A percentile compares a stretch with the other conserved stretches of the same genome.
These are phyloP conservation scores for Colletotrichum sidae DNA, from an alignment of 2,329 filamentous ascomycete species.

Conservation along the genomic window DNA sequence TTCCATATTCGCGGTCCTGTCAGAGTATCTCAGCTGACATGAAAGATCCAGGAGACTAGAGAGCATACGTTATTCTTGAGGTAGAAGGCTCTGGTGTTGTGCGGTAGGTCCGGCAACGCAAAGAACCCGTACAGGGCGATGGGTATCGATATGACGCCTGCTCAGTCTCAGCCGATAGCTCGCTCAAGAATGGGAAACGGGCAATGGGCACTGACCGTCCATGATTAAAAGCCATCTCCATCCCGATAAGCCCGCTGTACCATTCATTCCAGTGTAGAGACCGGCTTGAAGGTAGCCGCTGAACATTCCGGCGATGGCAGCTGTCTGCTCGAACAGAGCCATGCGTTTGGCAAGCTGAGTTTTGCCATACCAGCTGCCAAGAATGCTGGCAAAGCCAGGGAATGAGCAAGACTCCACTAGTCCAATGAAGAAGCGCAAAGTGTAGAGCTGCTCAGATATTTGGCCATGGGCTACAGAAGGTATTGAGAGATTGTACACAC, in stretches of 20 bases:
- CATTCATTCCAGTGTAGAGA: constrained; percentile 54
- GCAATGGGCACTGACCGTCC: constrained; percentile 42
- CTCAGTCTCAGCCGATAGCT: not conserved
- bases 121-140: constrained; percentile 40
- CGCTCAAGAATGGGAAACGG: not conserved
- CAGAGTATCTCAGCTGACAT: constrained; percentile 6
- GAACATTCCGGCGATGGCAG: constrained; percentile 66
- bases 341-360: constrained; percentile 60
- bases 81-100: constrained; percentile 37
- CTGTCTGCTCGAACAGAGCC: constrained; percentile 61
- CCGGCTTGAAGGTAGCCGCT: constrained; percentile 67
- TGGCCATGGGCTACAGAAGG: constrained; percentile 2
- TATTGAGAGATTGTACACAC: constrained; percentile 1
- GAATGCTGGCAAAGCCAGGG: constrained; percentile 44
- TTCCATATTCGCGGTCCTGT: constrained; percentile 36
- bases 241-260: constrained; percentile 45
- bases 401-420: constrained; percentile 51
- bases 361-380: constrained; percentile 56
- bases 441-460: constrained; percentile 48
- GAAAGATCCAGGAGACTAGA: not conserved
- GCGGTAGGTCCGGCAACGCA: constrained; percentile 39
- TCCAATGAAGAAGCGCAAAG: constrained; percentile 56
- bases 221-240: constrained; percentile 56
- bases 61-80: constrained; percentile 7
- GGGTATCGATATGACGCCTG: constrained; percentile 39